Evolutionary conservation across 108 stramenopile genomes (phyloP).

Genomic region (Seminavis robusta): DNA sequence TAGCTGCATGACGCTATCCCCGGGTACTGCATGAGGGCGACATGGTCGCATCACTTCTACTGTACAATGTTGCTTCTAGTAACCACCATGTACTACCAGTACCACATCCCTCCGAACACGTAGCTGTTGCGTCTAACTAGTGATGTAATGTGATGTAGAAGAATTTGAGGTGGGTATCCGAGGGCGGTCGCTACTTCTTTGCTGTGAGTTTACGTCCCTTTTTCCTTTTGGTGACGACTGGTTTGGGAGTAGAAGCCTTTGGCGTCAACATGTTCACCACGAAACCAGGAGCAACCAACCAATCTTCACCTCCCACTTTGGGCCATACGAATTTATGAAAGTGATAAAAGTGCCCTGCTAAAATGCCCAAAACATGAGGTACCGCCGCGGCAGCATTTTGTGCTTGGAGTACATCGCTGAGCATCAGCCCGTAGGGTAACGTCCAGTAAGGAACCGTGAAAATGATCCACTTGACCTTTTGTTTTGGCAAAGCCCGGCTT

Average conservation of each 20-base stretch:
- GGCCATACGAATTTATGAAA: conserved; percentile 86
- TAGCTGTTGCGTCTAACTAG: too few species aligned
- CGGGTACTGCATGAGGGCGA: too few species aligned
- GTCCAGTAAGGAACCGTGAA: conserved; percentile 87
- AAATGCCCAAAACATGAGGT: conserved; percentile 85
- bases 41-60: too few species aligned
- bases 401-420: conserved; percentile 78
- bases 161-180: too few species aligned
- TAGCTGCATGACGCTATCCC: too few species aligned
- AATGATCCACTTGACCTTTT: conserved; percentile 85
- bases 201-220: conserved; percentile 74
- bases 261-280: conserved; percentile 39
- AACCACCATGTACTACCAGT: too few species aligned
- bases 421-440: conserved; percentile 83
- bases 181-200: not conserved
- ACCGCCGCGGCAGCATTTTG: conserved; percentile 60
- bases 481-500: conserved; percentile 76
- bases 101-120: too few species aligned
- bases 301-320: conserved; percentile 82
- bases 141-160: too few species aligned
- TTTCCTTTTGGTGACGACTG: conserved; percentile 53
- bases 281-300: conserved; percentile 76
- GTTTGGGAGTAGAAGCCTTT: conserved; percentile 44
- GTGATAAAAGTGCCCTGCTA: conserved; percentile 82
- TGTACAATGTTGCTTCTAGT: too few species aligned